These are phyloP conservation scores for Myxozyma neotropica DNA, from an alignment of 805 yeast genomes.

Conservation along the genomic window DNA sequence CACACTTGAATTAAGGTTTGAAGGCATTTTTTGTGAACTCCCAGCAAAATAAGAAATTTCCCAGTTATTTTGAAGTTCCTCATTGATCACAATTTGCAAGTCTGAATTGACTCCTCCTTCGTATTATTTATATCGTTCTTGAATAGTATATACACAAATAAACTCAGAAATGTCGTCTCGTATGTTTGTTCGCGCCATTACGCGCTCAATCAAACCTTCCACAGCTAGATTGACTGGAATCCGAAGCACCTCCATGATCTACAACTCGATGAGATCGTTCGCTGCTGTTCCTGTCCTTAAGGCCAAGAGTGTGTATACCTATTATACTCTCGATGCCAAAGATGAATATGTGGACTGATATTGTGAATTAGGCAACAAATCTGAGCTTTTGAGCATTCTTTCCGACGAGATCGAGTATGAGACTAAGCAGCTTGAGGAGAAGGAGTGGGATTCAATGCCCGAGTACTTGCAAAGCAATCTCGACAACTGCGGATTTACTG, in stretches of 20 bases:
- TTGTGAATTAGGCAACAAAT: not conserved
- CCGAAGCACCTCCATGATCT: not conserved
- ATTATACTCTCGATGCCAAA: not conserved
- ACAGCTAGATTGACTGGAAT: not conserved
- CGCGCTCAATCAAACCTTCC: slow-evolving; percentile 1
- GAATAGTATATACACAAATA: no score
- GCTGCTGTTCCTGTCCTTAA: slow-evolving; percentile 2
- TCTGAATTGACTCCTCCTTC: no score
- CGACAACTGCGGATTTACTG: slow-evolving; percentile 11
- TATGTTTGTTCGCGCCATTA: slow-evolving; percentile 6
- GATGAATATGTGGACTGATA: not conserved
- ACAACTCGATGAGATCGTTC: slow-evolving; percentile 6
- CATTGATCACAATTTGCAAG: no score
- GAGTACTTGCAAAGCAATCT: slow-evolving; percentile 5
- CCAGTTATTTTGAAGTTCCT: not conserved
- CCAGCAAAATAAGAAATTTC: not conserved
- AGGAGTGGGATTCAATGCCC: slow-evolving; percentile 8
- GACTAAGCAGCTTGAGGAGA: slow-evolving; percentile 11
- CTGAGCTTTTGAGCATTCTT: slow-evolving; percentile 10
- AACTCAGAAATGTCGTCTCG: slow-evolving; percentile 17
- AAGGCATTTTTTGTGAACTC: not conserved
- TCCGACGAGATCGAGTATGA: slow-evolving; percentile 21
- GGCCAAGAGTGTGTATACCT: slow-evolving; percentile 1
- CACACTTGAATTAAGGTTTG: not conserved
- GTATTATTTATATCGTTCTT: no score